A percentile compares a stretch with the other conserved stretches of the same genome.
Conservation (phyloP, 495 filamentous ascomycete genomes). For the Xylaria telfairii region DNA sequence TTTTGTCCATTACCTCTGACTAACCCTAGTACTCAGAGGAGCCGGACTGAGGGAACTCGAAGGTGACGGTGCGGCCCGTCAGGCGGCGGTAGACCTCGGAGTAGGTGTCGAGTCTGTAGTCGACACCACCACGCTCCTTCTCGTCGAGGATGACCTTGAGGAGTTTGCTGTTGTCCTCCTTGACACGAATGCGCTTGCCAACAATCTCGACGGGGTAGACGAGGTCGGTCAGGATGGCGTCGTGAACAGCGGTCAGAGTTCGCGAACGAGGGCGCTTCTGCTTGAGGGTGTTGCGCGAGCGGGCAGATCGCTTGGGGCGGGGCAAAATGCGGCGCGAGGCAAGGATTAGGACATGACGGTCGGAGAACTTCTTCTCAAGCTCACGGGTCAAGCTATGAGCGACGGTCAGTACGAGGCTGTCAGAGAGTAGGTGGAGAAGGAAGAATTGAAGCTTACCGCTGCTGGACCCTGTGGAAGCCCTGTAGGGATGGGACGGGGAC, state of each 20-base stretch:
- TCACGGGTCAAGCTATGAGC: constrained; percentile 89
- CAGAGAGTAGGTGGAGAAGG: not conserved
- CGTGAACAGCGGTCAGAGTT: constrained; percentile 97
- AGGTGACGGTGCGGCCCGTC: constrained; percentile 90
- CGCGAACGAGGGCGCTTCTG: constrained; percentile 98
- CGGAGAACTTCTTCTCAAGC: constrained; percentile 99
- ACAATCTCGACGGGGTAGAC: constrained; percentile 99
- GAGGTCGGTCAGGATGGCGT: constrained; percentile 92
- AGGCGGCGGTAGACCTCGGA: constrained; percentile 96
- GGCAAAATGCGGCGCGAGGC: constrained; percentile 98
- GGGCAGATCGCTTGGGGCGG: constrained; percentile 93
- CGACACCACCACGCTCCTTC: constrained; percentile 98
- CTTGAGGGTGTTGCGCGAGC: constrained; percentile 88
- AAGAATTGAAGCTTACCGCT: constrained; percentile 71
- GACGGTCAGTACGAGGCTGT: constrained; percentile 33
- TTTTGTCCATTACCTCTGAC: constrained; percentile 22
- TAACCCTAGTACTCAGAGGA: constrained; percentile 74
- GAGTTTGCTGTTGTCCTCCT: constrained; percentile 96
- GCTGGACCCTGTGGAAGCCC: constrained; percentile 98
- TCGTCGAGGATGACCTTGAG: constrained; percentile 98
- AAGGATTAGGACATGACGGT: constrained; percentile 98
- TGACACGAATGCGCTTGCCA: constrained; percentile 94
- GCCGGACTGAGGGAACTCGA: constrained; percentile 93
- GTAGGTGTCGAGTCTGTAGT: constrained; percentile 99
- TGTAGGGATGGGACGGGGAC: constrained; percentile 96